These are phyloP conservation scores for Mycena galopus DNA, from an alignment of 768 basidiomycete species.

Conservation along the genomic window DNA sequence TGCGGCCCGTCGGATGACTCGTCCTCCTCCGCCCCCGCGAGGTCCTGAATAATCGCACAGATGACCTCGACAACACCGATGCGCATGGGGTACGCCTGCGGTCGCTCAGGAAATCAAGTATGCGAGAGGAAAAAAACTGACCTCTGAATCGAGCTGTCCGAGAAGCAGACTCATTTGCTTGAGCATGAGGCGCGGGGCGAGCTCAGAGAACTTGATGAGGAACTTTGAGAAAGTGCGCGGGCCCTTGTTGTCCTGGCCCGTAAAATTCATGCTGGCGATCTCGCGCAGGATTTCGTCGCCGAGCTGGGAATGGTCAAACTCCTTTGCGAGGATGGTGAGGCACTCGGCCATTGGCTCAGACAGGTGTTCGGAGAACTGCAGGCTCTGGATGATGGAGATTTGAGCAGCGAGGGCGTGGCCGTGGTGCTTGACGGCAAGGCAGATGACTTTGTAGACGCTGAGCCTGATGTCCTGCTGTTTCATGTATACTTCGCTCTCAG, in stretches of 20 bases:
- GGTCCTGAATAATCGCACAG: conserved; percentile 85
- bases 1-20: conserved; percentile 59
- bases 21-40: conserved; percentile 69
- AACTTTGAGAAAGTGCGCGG: conserved; percentile 90
- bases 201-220: conserved; percentile 83
- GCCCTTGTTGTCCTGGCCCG: conserved; percentile 86
- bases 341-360: conserved; percentile 96
- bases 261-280: conserved; percentile 83
- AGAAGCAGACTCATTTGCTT: conserved; percentile 92
- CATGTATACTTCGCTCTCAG: conserved; percentile 91
- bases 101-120: background rate
- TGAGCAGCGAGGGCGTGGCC: conserved; percentile 87
- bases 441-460: conserved; percentile 90
- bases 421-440: conserved; percentile 92
- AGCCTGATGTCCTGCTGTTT: conserved; percentile 78
- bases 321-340: conserved; percentile 80
- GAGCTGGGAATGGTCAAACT: conserved; percentile 90
- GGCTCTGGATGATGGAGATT: conserved; percentile 89
- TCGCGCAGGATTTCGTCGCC: conserved; percentile 94
- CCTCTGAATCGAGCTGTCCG: conserved; percentile 93
- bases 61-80: conserved; percentile 94
- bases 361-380: conserved; percentile 96
- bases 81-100: conserved; percentile 94
- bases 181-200: conserved; percentile 82
- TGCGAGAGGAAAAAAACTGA: conserved; percentile 45